A percentile compares a stretch with the other conserved stretches of the same genome.
These are phyloP conservation scores for Forsythia viridissima DNA, from an alignment of 257 asterid genomes.

Conservation along the genomic window DNA sequence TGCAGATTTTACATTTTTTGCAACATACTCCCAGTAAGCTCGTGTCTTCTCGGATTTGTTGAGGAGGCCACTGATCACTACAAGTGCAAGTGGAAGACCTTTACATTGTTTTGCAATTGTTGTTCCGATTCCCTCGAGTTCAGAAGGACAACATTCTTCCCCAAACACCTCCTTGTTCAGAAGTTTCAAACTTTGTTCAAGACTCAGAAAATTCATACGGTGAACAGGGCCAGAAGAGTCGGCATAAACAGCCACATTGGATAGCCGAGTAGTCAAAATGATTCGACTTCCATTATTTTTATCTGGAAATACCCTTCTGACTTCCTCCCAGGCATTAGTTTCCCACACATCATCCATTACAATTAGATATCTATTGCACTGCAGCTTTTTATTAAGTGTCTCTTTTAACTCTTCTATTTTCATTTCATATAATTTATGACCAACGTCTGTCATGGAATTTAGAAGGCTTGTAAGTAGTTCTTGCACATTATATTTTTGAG, in stretches of 20 bases:
- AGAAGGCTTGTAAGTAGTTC: slow-evolving; percentile 6
- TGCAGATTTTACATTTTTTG: slow-evolving; percentile 1
- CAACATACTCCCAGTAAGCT: slow-evolving; percentile 25
- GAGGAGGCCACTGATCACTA: slow-evolving; percentile 32
- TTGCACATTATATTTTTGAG: background rate
- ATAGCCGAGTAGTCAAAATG: slow-evolving; percentile 28
- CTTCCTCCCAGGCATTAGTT: background rate
- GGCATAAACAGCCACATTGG: background rate
- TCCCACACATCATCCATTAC: slow-evolving; percentile 36
- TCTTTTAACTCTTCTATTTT: slow-evolving; percentile 9
- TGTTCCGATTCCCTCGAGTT: no score
- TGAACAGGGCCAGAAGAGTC: background rate
- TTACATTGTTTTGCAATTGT: slow-evolving; percentile 28
- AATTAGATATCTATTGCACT: slow-evolving; percentile 6
- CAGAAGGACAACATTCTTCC: no score
- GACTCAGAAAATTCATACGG: no score
- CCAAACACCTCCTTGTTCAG: no score
- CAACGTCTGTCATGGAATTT: background rate
- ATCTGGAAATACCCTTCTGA: background rate
- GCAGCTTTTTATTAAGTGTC: slow-evolving; percentile 12
- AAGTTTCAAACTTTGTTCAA: no score
- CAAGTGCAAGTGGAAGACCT: slow-evolving; percentile 34
- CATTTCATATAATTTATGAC: fast-evolving
- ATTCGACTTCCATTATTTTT: background rate
- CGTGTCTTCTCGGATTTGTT: slow-evolving; percentile 15